A percentile compares a stretch with the other conserved stretches of the same genome.
These are phyloP conservation scores for Artemisia annua DNA, from an alignment of 129 eudicot species.

Conservation along the genomic window DNA sequence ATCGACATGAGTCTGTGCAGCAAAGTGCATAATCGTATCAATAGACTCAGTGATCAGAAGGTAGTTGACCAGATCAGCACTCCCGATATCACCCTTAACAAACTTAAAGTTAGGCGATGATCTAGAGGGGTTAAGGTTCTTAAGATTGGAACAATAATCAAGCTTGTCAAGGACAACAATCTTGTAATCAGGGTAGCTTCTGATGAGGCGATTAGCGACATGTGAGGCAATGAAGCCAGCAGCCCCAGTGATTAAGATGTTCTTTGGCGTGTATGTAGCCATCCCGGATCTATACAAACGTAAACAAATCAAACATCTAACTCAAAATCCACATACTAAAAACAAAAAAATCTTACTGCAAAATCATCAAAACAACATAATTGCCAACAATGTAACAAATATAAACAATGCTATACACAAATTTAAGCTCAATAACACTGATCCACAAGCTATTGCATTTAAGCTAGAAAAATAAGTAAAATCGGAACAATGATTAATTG, in stretches of 20 bases:
- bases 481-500: too few species aligned
- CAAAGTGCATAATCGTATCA: constrained; percentile 98
- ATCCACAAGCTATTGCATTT: constrained; percentile 18
- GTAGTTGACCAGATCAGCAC: constrained; percentile 95
- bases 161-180: constrained; percentile 99
- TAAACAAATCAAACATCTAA: constrained; percentile 18
- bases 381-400: background rate
- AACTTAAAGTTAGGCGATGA: constrained; percentile 87
- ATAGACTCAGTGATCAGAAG: constrained; percentile 85
- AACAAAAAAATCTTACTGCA: background rate
- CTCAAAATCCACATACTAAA: constrained; percentile 7
- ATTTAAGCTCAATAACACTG: constrained; percentile 23
- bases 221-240: constrained; percentile 97
- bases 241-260: constrained; percentile 94
- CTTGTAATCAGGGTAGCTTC: constrained; percentile 93
- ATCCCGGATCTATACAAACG: constrained; percentile 42
- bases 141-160: constrained; percentile 90
- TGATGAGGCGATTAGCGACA: constrained; percentile 88
- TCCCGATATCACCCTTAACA: constrained; percentile 92
- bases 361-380: background rate
- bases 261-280: constrained; percentile 83
- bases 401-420: constrained; percentile 3
- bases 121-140: constrained; percentile 74
- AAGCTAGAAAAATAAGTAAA: too few species aligned
- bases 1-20: constrained; percentile 98